A percentile compares a stretch with the other conserved stretches of the same genome.
phyloP scores from a whole-genome alignment of 1,139 yeast genomes.

The Pichia sp. region DNA sequence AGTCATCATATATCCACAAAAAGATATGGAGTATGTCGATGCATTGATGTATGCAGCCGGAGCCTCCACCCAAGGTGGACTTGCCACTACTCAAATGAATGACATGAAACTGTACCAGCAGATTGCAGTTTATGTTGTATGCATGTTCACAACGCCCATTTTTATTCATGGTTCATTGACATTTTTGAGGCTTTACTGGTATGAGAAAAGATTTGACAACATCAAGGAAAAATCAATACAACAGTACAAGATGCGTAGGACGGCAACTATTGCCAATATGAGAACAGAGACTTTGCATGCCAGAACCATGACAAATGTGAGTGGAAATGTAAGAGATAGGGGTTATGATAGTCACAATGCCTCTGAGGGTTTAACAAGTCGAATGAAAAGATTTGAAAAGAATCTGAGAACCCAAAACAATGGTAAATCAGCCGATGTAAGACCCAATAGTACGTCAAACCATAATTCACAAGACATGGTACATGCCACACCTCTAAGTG shows the following conservation, averaged over 20 bases:
- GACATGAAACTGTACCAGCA: slow-evolving; percentile 70
- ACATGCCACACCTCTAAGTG: background rate
- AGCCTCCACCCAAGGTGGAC: slow-evolving; percentile 86
- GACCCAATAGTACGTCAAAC: background rate
- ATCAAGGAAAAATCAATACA: slow-evolving; percentile 71
- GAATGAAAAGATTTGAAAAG: slow-evolving; percentile 21
- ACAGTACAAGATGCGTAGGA: slow-evolving; percentile 74
- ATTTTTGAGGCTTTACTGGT: slow-evolving; percentile 82
- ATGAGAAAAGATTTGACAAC: slow-evolving; percentile 80
- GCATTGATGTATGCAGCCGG: slow-evolving; percentile 73
- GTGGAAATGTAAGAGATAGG: slow-evolving; percentile 3
- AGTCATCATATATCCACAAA: slow-evolving; percentile 69
- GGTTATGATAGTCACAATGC: slow-evolving; percentile 29
- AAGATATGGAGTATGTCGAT: slow-evolving; percentile 67
- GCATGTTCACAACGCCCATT: slow-evolving; percentile 79
- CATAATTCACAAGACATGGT: background rate
- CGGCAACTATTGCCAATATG: slow-evolving; percentile 64
- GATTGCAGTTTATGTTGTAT: slow-evolving; percentile 53
- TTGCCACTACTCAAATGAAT: slow-evolving; percentile 73
- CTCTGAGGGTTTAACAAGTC: slow-evolving; percentile 27
- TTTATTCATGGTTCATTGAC: slow-evolving; percentile 80
- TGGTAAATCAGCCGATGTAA: background rate
- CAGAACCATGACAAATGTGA: slow-evolving; percentile 20
- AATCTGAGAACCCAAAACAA: background rate
- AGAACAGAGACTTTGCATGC: slow-evolving; percentile 39